Percentiles rank a stretch among this genome's conserved stretches.
phyloP scores from a whole-genome alignment of 768 basidiomycete genomes.

The Zangia roseola region DNA sequence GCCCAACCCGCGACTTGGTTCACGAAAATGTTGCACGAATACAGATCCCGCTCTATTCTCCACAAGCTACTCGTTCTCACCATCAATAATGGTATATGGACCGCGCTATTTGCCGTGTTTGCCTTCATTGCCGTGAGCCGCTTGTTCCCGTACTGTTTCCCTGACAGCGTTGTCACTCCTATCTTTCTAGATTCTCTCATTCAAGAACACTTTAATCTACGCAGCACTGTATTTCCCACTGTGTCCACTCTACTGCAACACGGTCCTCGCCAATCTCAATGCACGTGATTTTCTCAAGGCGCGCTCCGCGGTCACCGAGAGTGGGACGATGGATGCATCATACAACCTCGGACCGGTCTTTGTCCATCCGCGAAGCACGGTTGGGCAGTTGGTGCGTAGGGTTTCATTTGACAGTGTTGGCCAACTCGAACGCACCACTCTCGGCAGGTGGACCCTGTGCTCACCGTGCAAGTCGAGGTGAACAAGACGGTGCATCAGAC shows the following conservation, averaged over 20 bases:
- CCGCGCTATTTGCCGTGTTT: conserved; percentile 3
- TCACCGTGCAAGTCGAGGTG: background rate
- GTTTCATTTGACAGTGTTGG: background rate
- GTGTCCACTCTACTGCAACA: conserved; percentile 12
- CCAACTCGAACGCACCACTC: background rate
- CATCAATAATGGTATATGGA: conserved; percentile 14
- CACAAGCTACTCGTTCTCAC: conserved; percentile 10
- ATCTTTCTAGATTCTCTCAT: conserved; percentile 1
- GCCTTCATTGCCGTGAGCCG: conserved; percentile 1
- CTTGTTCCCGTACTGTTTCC: background rate
- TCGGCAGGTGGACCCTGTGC: background rate
- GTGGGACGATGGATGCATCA: background rate
- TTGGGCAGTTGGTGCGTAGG: background rate
- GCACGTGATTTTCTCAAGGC: conserved; percentile 1
- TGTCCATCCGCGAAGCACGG: background rate
- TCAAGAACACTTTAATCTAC: conserved; percentile 1
- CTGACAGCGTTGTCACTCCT: background rate
- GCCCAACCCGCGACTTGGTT: too few relatives aligned
- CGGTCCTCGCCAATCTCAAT: conserved; percentile 10
- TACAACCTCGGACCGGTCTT: background rate
- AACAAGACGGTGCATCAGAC: background rate
- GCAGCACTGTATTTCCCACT: conserved; percentile 7
- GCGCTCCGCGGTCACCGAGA: background rate
- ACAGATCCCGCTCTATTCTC: conserved; percentile 3
- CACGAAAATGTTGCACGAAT: too few relatives aligned